Evolutionary conservation across 2,329 filamentous ascomycete genomes (phyloP), one percentile per base, ranked within the genome.

Genomic region (Alternaria ventricosa): DNA sequence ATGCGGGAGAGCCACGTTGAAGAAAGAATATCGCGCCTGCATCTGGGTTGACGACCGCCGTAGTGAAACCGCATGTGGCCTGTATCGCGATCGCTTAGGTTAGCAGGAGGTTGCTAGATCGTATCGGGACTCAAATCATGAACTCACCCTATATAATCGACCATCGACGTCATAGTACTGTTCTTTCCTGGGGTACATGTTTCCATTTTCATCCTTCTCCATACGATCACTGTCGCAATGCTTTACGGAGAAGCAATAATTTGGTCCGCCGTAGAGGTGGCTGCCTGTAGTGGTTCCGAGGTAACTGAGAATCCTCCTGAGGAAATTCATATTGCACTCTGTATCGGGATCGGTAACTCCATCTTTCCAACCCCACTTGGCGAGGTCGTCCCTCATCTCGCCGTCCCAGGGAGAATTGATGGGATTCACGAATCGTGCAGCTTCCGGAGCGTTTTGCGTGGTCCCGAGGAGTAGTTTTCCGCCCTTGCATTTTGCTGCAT

Each of bases 141-240:
- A 15, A 11, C 55, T 49, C 44, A 62, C 60, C 15, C 47, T 36
- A 15, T 62, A 62, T 23, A 13, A 36, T 12, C 55, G 36, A 3
- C 47, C 55, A 15, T 59, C 47, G 28, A 46, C 30, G 27, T 3
- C 18, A 11, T 62, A 62, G 20, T 54, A 11, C 30, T 62, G 60
- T 2, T 18, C 9, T 0, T 1, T 4, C 5, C 10, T 4, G 2
- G 28, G 22, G 23, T 49, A 55, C 2, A 62, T 9, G 13, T 36
- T n/a, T 15, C 60, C 55, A 15, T 43, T 22, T 2, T 12, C 3
- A 18, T 58, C 43, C 8, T 13, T 56, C 10, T 47, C 28, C 8
- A 50, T 33, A 3, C 25, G n/a, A 11, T 54, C 30, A 2, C 45
- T 25, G 20, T 33, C 15, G 6, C n/a, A 25, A 33, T 61, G 58